Percentiles rank a stretch among this genome's conserved stretches.
Evolutionary conservation across 768 basidiomycete species (phyloP).

Genomic region (Vararia minispora): DNA sequence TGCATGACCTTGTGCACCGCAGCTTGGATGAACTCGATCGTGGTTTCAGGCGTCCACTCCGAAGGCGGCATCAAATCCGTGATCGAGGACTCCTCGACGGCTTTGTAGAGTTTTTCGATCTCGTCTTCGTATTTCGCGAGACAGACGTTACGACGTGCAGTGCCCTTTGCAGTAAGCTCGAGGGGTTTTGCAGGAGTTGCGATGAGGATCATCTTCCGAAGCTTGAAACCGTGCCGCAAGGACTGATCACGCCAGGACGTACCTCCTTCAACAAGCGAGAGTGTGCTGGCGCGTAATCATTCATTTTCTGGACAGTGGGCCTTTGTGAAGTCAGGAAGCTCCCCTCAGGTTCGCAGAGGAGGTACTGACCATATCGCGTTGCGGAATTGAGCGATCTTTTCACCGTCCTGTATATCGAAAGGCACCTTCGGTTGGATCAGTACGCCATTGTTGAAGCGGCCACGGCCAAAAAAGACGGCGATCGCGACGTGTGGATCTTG

Average conservation of each 20-base stretch:
- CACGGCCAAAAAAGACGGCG: constrained; percentile 30
- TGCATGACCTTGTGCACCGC: constrained; percentile 12
- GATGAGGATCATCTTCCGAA: constrained; percentile 23
- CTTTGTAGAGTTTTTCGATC: constrained; percentile 12
- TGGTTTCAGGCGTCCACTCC: constrained; percentile 6
- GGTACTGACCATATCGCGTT: constrained; percentile 24
- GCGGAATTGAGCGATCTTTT: constrained; percentile 21
- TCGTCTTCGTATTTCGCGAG: constrained; percentile 15
- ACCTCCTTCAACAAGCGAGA: constrained; percentile 17
- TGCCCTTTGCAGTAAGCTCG: constrained; percentile 23
- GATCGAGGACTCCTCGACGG: constrained; percentile 14
- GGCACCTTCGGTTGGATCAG: constrained; percentile 26
- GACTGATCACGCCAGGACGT: not conserved
- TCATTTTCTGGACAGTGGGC: constrained; percentile 17
- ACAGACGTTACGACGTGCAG: constrained; percentile 18
- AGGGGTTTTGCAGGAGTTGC: constrained; percentile 21
- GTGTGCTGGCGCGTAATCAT: constrained; percentile 16
- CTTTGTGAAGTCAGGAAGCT: not conserved
- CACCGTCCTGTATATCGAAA: constrained; percentile 23
- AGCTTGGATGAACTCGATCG: constrained; percentile 8
- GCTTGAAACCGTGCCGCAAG: not conserved
- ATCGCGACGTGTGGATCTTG: constrained; percentile 23
- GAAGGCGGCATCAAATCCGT: constrained; percentile 10
- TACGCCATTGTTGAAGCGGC: constrained; percentile 28
- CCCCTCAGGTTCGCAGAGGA: not conserved